These are phyloP conservation scores for Carex parvula DNA, from an alignment of 176 grass and related monocot species.

Conservation along the genomic window DNA sequence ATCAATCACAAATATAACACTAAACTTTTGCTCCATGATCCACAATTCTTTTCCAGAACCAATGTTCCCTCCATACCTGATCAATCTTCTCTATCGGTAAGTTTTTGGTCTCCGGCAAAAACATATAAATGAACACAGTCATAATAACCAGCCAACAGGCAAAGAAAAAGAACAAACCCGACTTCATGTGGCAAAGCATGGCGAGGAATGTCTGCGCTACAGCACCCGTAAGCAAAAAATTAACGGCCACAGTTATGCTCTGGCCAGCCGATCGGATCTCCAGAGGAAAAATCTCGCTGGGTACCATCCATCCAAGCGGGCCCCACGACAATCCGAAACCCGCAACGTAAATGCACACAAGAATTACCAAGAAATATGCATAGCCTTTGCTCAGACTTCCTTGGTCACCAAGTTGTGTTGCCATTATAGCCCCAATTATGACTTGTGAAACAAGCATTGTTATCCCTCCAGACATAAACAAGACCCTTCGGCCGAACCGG, in stretches of 20 bases:
- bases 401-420: constrained; percentile 6
- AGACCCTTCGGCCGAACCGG: constrained; percentile 11
- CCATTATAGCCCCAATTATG: constrained; percentile 13
- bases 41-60: constrained; percentile 22
- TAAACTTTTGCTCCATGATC: background rate
- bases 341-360: constrained; percentile 16
- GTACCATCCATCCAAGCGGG: constrained; percentile 14
- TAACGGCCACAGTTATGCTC: constrained; percentile 27
- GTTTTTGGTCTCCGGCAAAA: constrained; percentile 24
- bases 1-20: background rate
- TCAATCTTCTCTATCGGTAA: constrained; percentile 25
- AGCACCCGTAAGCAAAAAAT: constrained; percentile 17
- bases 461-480: constrained; percentile 22
- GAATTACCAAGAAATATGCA: background rate
- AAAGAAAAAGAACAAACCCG: constrained; percentile 27
- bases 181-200: constrained; percentile 20
- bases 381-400: constrained; percentile 24
- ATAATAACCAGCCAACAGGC: constrained; percentile 16
- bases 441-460: constrained; percentile 19
- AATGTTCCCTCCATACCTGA: constrained; percentile 21
- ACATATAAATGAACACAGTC: constrained; percentile 22
- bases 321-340: constrained; percentile 16
- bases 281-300: constrained; percentile 21
- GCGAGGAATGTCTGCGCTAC: constrained; percentile 20
- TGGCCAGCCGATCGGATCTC: constrained; percentile 23